Evolutionary conservation across 352 stramenopile species (phyloP).

Genomic region (Phytophthora macrochlamydospora): DNA sequence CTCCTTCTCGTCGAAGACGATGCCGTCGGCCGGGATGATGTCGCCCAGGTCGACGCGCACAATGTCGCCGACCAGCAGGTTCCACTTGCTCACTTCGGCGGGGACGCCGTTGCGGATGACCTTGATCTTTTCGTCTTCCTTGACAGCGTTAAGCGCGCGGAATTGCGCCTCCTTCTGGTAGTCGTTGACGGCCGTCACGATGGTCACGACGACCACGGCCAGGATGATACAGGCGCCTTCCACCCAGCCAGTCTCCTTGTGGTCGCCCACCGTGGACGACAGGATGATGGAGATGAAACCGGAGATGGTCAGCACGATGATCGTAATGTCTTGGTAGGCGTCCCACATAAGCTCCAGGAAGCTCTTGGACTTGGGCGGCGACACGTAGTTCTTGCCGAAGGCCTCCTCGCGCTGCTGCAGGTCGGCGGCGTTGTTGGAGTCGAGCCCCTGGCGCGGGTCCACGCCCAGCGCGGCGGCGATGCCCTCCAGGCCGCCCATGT

Average conservation of each 20-base stretch:
- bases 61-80: constrained; percentile 92
- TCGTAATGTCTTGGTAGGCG: constrained; percentile 90
- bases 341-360: constrained; percentile 89
- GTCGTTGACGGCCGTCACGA: constrained; percentile 89
- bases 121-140: constrained; percentile 83
- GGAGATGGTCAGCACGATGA: constrained; percentile 90
- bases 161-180: constrained; percentile 94
- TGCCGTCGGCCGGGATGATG: constrained; percentile 89
- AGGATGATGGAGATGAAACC: constrained; percentile 84
- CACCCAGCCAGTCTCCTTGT: constrained; percentile 76
- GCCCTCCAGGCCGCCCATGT: constrained; percentile 54
- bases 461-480: constrained; percentile 53
- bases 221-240: constrained; percentile 91
- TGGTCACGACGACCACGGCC: constrained; percentile 87
- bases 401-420: constrained; percentile 42
- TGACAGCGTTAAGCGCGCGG: constrained; percentile 75
- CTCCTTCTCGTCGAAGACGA: constrained; percentile 86
- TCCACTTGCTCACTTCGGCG: constrained; percentile 65
- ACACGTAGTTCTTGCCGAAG: constrained; percentile 73
- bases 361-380: constrained; percentile 51
- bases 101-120: constrained; percentile 69
- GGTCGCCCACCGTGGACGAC: constrained; percentile 53
- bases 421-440: constrained; percentile 44
- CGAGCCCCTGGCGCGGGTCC: constrained; percentile 51
- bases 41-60: constrained; percentile 86